These are phyloP conservation scores for Lepidopterella palustris DNA, from an alignment of 495 filamentous ascomycete species.

Conservation along the genomic window DNA sequence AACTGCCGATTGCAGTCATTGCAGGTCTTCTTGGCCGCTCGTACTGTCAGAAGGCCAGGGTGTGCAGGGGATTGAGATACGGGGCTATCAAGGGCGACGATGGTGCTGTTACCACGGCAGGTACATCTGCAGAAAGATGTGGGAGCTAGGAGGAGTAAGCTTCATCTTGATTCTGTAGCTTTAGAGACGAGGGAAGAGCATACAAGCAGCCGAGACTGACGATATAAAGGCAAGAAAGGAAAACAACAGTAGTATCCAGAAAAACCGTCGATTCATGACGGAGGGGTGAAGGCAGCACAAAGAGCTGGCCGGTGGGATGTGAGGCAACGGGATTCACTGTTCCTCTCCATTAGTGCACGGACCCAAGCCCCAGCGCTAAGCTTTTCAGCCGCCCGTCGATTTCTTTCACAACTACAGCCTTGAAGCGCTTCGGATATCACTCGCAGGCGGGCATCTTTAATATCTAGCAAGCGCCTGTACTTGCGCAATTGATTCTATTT, in stretches of 20 bases:
- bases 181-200: background rate
- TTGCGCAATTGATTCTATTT: constrained; percentile 7
- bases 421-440: no score
- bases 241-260: constrained; percentile 10
- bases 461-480: background rate
- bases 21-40: constrained; percentile 49
- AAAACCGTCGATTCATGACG: background rate
- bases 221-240: constrained; percentile 28
- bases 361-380: constrained; percentile 3
- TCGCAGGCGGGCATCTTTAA: no score
- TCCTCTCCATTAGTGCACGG: background rate
- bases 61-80: constrained; percentile 32
- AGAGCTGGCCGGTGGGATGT: background rate
- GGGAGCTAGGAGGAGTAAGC: constrained; percentile 36
- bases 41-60: constrained; percentile 21
- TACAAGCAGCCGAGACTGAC: constrained; percentile 32
- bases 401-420: no score
- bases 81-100: constrained; percentile 61
- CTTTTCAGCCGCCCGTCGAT: background rate
- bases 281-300: background rate
- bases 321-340: background rate
- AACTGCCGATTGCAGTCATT: constrained; percentile 86
- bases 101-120: constrained; percentile 84
- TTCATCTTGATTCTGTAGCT: background rate
- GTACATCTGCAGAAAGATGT: constrained; percentile 98